phyloP scores from a whole-genome alignment of 441 rosid species.

The Francoa sonchifolia region DNA sequence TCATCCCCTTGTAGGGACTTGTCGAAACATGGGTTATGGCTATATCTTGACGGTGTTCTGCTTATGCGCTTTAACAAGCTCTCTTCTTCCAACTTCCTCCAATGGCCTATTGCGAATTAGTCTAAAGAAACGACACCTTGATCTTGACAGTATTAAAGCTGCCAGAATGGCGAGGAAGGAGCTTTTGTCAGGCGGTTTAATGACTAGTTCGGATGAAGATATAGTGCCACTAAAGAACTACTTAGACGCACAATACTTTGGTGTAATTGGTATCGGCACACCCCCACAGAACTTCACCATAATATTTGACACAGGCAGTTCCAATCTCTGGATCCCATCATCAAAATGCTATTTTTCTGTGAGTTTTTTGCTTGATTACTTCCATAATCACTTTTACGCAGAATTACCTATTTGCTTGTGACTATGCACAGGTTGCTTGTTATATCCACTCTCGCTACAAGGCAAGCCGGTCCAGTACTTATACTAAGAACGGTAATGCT shows the following conservation, averaged over 20 bases:
- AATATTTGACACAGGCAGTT: slow-evolving; percentile 75
- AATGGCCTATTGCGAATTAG: slow-evolving; percentile 37
- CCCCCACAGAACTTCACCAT: slow-evolving; percentile 68
- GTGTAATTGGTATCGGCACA: slow-evolving; percentile 61
- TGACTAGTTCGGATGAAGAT: slow-evolving; percentile 19
- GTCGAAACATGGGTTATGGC: too few relatives aligned
- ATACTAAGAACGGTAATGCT: slow-evolving; percentile 34
- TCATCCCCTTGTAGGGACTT: too few relatives aligned
- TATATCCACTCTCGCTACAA: slow-evolving; percentile 59
- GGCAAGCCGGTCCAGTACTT: slow-evolving; percentile 48
- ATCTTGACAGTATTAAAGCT: slow-evolving; percentile 26
- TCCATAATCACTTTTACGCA: not conserved
- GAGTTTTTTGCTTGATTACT: slow-evolving; percentile 15
- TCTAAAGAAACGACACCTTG: slow-evolving; percentile 44
- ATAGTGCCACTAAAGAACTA: slow-evolving; percentile 51
- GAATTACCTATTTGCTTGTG: slow-evolving; percentile 5
- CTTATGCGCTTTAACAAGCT: too few relatives aligned
- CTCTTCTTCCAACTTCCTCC: slow-evolving; percentile 35
- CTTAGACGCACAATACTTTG: slow-evolving; percentile 61
- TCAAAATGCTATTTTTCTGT: slow-evolving; percentile 57
- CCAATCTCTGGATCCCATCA: slow-evolving; percentile 85
- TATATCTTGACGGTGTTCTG: too few relatives aligned
- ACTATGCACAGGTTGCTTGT: slow-evolving; percentile 47
- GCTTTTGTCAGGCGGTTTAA: slow-evolving; percentile 8
- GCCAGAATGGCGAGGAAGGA: slow-evolving; percentile 25